Conservation (phyloP, 495 filamentous ascomycete species). For the Opeltia flavorubescens region DNA sequence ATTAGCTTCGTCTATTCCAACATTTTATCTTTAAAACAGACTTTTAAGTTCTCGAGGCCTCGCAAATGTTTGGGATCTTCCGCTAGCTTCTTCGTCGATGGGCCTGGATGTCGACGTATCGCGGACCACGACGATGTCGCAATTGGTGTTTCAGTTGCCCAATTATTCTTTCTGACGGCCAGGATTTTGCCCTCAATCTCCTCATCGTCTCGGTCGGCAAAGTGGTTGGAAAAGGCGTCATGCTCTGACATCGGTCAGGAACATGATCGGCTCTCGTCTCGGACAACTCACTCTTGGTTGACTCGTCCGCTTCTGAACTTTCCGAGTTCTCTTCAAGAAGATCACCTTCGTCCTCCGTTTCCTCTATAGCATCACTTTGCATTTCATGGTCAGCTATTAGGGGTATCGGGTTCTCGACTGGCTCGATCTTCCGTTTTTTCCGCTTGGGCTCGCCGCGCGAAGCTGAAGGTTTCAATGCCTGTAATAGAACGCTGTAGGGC, state of each 20-base stretch:
- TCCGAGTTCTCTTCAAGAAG: constrained; percentile 25
- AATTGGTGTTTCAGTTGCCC: no score
- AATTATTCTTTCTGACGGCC: no score
- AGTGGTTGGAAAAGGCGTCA: no score
- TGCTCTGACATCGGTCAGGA: no score
- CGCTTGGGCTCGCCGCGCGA: constrained; percentile 40
- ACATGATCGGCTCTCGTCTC: neutral
- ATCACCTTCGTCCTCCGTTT: constrained; percentile 18
- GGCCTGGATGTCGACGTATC: no score
- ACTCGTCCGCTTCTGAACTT: constrained; percentile 30
- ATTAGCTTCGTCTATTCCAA: neutral
- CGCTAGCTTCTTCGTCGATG: no score
- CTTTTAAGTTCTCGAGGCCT: neutral
- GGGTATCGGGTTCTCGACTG: constrained; percentile 14
- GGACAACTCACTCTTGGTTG: neutral
- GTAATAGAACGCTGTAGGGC: constrained; percentile 53
- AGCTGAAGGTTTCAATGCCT: constrained; percentile 36
- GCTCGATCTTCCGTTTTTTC: constrained; percentile 54
- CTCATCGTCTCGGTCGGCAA: no score
- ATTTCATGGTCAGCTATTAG: no score
- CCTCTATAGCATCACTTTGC: constrained; percentile 20
- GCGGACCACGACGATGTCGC: no score
- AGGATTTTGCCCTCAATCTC: no score
- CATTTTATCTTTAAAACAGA: neutral
- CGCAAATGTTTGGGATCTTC: no score